Percentiles rank a stretch among this genome's conserved stretches.
phyloP scores from a whole-genome alignment of 1,139 yeast species.

The Nakaseomyces uthaithaninus region DNA sequence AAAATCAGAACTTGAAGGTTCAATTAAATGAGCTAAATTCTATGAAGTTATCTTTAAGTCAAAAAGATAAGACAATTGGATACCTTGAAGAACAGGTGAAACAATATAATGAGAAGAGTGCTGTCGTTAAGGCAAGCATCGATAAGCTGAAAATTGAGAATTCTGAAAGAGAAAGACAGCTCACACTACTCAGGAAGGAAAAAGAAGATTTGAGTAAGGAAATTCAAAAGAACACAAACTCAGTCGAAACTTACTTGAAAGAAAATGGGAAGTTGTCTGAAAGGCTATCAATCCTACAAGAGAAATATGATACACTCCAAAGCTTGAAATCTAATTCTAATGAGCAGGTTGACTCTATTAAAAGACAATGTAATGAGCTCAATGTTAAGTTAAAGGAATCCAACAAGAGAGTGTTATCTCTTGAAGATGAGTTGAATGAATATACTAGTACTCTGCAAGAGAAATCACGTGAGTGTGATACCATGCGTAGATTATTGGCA shows the following conservation, averaged over 20 bases:
- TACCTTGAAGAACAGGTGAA: conserved; percentile 40
- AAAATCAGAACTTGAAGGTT: conserved; percentile 32
- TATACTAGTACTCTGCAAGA: conserved; percentile 66
- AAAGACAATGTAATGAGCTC: conserved; percentile 73
- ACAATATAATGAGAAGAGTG: conserved; percentile 30
- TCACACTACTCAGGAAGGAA: conserved; percentile 33
- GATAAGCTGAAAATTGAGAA: conserved; percentile 24
- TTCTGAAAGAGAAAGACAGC: conserved; percentile 22
- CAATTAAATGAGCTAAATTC: conserved; percentile 20
- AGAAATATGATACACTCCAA: conserved; percentile 42
- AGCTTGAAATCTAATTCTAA: conserved; percentile 42
- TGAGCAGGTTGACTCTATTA: conserved; percentile 50
- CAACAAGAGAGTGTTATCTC: conserved; percentile 48
- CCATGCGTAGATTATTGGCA: conserved; percentile 57
- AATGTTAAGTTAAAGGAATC: conserved; percentile 60
- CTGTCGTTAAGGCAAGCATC: conserved; percentile 20
- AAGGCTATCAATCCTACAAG: conserved; percentile 44
- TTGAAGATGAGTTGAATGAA: conserved; percentile 77
- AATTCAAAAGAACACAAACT: conserved; percentile 38
- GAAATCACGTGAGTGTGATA: conserved; percentile 66
- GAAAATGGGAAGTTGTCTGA: conserved; percentile 48
- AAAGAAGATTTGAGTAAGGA: conserved; percentile 36
- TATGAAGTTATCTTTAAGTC: conserved; percentile 27
- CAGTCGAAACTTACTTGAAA: conserved; percentile 39
- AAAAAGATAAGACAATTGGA: conserved; percentile 44